Evolutionary conservation across 257 asterid species (phyloP), one percentile per base, ranked within the genome.

Genomic region (Cinchona pubescens): DNA sequence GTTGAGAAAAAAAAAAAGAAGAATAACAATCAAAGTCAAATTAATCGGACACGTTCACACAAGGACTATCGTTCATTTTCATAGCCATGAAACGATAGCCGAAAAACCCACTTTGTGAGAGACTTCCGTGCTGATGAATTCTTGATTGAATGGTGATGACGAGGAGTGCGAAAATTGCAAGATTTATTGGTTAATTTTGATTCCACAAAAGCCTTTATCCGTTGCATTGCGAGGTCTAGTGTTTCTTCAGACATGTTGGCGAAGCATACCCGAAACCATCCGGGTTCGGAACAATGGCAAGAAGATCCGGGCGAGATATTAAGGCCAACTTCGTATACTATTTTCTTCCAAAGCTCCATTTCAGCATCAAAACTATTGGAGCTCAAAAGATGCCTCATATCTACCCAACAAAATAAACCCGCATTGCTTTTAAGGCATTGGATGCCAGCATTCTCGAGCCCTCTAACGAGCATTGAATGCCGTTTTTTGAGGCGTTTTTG

Each of bases 271-370:
- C 97, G 85, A 65, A 92, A 90, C 97, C 97, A 92, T 0, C 97
- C 97, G 1, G 96, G 97, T 76, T 92, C 97, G 0, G 67, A 48
- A 69, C 93, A 92, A 74, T 92, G 97, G 76, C 94, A 92, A 4
- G 97, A 90, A 3, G 96, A 92, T 38, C 96, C 96, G 15, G 97
- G 96, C 0, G 97, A 92, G 35, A 92, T 88, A 13, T 92, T 92
- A 66, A 92, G 79, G 15, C 97, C 96, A 3, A 92, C 96, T 5
- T 90, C 81, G 83, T 90, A 92, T 2, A 92, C 96, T 12, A 92
- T 84, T 73, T 89, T 90, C 75, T 88, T 89, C 97, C 96, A 92
- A 2, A 92, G 85, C 68, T 90, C 92, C 80, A 89, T 88, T 61
- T 92, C 97, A 0, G 91, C 90, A 3, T 87, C 87, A 29, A 89